phyloP scores from a whole-genome alignment of 2,329 filamentous ascomycete species.

The Colletotrichum orchidophilum region DNA sequence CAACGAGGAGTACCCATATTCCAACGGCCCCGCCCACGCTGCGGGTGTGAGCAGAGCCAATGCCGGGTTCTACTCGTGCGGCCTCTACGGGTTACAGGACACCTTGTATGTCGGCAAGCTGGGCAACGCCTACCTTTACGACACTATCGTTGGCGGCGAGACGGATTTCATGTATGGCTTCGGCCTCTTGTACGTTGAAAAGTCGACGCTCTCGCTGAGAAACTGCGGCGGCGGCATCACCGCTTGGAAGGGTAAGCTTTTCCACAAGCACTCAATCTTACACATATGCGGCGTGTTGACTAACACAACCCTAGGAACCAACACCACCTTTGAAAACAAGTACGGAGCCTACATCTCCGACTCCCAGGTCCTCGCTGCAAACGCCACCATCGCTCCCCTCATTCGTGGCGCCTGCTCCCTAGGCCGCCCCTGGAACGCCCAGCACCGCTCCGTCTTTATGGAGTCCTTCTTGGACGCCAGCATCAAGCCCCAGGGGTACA shows the following conservation, averaged over 20 bases:
- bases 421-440: constrained; percentile 70
- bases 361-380: constrained; percentile 63
- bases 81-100: constrained; percentile 75
- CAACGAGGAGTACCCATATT: constrained; percentile 63
- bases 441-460: constrained; percentile 66
- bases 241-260: constrained; percentile 68
- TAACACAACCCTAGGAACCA: constrained; percentile 47
- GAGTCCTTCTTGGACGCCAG: constrained; percentile 63
- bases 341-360: constrained; percentile 73
- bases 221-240: constrained; percentile 73
- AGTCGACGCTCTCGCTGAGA: constrained; percentile 63
- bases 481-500: constrained; percentile 64
- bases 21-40: constrained; percentile 67
- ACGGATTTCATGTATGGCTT: constrained; percentile 77
- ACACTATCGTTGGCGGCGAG: constrained; percentile 68
- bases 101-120: constrained; percentile 53
- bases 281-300: too few species aligned
- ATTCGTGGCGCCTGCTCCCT: constrained; percentile 61
- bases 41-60: constrained; percentile 71
- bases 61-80: constrained; percentile 72
- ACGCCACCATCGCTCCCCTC: constrained; percentile 50
- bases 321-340: constrained; percentile 72
- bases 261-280: background rate
- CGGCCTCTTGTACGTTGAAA: constrained; percentile 69
- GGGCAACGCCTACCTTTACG: constrained; percentile 72